Evolutionary conservation across 176 grass and related monocot genomes (phyloP).

Genomic region (Oropetium thomaeum): DNA sequence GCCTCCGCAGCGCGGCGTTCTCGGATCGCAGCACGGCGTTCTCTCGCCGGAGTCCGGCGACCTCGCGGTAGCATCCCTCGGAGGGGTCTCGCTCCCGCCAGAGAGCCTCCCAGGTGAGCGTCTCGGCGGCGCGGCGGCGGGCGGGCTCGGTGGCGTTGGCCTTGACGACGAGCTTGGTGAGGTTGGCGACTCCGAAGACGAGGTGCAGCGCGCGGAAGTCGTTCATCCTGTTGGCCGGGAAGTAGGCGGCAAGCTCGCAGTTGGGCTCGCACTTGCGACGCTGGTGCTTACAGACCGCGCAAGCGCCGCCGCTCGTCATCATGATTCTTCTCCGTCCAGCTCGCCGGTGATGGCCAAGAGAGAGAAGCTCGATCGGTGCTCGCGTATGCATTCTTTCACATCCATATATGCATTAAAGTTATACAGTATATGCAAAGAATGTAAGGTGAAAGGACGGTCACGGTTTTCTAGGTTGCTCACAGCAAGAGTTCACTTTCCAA

Average conservation of each 20-base stretch:
- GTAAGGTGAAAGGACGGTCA: slow-evolving; percentile 70
- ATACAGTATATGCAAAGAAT: slow-evolving; percentile 15
- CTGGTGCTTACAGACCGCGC: slow-evolving; percentile 84
- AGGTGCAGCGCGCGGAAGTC: slow-evolving; percentile 80
- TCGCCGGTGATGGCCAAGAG: neutral
- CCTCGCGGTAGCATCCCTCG: slow-evolving; percentile 73
- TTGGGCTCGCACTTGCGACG: slow-evolving; percentile 79
- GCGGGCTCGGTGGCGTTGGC: slow-evolving; percentile 57
- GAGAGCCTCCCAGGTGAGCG: slow-evolving; percentile 73
- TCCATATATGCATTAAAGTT: neutral
- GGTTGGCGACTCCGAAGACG: slow-evolving; percentile 71
- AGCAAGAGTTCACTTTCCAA: slow-evolving; percentile 52
- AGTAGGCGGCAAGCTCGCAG: slow-evolving; percentile 73
- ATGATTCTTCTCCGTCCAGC: no score
- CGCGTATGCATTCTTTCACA: neutral
- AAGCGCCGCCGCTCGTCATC: slow-evolving; percentile 62
- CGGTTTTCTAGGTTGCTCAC: slow-evolving; percentile 70
- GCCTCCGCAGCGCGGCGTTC: slow-evolving; percentile 56
- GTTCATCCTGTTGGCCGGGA: slow-evolving; percentile 63
- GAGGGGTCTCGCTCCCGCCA: slow-evolving; percentile 69
- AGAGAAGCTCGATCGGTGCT: neutral
- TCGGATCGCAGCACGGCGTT: slow-evolving; percentile 59
- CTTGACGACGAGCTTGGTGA: slow-evolving; percentile 82
- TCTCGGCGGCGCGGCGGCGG: slow-evolving; percentile 53
- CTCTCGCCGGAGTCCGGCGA: slow-evolving; percentile 55